These are phyloP conservation scores for Akanthomyces lecanii DNA, from an alignment of 2,329 filamentous ascomycete genomes.

Conservation along the genomic window DNA sequence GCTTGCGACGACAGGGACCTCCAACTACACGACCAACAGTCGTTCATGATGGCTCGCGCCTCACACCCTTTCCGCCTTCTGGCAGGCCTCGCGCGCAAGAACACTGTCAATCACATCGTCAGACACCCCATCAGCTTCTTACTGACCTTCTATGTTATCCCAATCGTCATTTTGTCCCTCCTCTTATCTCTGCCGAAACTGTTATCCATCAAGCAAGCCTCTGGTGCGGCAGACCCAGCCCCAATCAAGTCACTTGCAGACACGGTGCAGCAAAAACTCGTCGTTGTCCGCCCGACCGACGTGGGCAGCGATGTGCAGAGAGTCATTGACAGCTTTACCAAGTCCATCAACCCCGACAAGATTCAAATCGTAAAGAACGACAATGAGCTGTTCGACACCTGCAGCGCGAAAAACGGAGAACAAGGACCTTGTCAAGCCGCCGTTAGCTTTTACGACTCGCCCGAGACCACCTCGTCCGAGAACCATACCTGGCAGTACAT, in stretches of 20 bases:
- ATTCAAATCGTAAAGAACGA: conserved; percentile 21
- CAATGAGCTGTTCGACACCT: conserved; percentile 20
- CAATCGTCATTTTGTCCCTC: conserved; percentile 28
- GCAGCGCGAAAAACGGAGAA: conserved; percentile 20
- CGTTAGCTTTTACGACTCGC: conserved; percentile 29
- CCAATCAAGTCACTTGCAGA: conserved; percentile 24
- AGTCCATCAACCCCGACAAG: conserved; percentile 19
- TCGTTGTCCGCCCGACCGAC: conserved; percentile 23
- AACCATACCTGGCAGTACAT: conserved; percentile 28
- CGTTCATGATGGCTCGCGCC: background rate
- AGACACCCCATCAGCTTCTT: conserved; percentile 24
- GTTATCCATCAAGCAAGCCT: conserved; percentile 12
- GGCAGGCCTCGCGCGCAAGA: conserved; percentile 23
- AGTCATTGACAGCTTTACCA: conserved; percentile 26
- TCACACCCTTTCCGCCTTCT: conserved; percentile 11
- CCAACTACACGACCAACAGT: background rate
- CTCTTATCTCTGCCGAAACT: conserved; percentile 27
- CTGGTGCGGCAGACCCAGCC: conserved; percentile 21
- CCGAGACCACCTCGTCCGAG: conserved; percentile 19
- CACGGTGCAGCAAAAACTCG: conserved; percentile 23
- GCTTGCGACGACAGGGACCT: background rate
- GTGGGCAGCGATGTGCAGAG: conserved; percentile 25
- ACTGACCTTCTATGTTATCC: conserved; percentile 25
- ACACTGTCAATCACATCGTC: conserved; percentile 22
- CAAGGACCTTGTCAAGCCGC: conserved; percentile 28